Conservation (phyloP, 177 flowering plant species). For the Tripterygium wilfordii region DNA sequence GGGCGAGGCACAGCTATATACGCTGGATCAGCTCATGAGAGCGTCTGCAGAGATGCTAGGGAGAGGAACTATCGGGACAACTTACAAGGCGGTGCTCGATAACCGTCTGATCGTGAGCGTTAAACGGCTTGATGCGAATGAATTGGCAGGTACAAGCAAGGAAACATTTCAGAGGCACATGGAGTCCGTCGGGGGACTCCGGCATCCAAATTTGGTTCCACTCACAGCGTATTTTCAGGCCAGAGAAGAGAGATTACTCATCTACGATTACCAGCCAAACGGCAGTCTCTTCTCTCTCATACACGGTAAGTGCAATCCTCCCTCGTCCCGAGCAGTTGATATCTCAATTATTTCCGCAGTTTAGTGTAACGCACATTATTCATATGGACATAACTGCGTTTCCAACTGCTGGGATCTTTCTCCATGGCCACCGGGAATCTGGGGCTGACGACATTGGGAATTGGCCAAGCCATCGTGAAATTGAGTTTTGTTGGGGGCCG, state of each 20-base stretch:
- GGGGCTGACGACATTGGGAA: too few relatives aligned
- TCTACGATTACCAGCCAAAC: constrained; percentile 83
- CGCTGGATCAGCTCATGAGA: constrained; percentile 81
- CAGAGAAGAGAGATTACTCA: constrained; percentile 68
- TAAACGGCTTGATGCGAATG: constrained; percentile 62
- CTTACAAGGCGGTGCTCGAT: constrained; percentile 83
- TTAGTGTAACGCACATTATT: too few relatives aligned
- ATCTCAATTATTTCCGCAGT: too few relatives aligned
- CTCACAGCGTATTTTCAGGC: constrained; percentile 82
- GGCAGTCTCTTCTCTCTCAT: constrained; percentile 87
- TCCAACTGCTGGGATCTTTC: too few relatives aligned
- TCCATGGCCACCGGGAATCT: too few relatives aligned
- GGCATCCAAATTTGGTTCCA: constrained; percentile 92
- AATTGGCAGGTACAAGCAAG: constrained; percentile 30
- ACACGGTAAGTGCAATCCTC: constrained; percentile 51
- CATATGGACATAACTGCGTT: too few relatives aligned
- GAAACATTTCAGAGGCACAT: constrained; percentile 72
- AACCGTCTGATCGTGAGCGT: constrained; percentile 65
- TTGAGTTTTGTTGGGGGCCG: too few relatives aligned
- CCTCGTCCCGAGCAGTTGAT: too few relatives aligned
- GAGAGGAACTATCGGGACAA: constrained; percentile 72
- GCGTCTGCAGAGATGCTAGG: constrained; percentile 93
- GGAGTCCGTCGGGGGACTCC: constrained; percentile 67
- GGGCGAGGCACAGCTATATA: constrained; percentile 62
- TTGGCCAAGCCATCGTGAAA: too few relatives aligned